These are phyloP conservation scores for Teunomyces cretensis DNA, from an alignment of 805 yeast species.

Conservation along the genomic window DNA sequence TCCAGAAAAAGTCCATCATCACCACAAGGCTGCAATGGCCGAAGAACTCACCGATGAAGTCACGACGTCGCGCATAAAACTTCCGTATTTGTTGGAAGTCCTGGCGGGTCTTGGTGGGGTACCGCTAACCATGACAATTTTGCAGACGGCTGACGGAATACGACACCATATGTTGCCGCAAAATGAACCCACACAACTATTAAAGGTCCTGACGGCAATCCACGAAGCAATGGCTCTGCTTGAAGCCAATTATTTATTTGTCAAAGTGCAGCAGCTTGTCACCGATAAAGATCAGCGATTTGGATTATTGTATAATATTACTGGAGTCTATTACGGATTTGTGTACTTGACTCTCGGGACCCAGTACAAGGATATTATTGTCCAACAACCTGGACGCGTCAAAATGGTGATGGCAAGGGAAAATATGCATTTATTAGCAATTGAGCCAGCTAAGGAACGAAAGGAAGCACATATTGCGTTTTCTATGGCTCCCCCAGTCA, in stretches of 20 bases:
- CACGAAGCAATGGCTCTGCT: constrained; percentile 9
- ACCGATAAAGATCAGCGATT: constrained; percentile 12
- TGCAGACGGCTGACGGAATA: constrained; percentile 10
- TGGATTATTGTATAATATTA: constrained; percentile 14
- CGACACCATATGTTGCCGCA: constrained; percentile 3
- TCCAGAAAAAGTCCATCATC: not conserved
- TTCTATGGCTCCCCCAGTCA: constrained; percentile 18
- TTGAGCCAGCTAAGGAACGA: not conserved
- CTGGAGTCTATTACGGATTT: constrained; percentile 12
- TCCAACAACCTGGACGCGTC: not conserved
- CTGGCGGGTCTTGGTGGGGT: not conserved
- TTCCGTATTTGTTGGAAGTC: not conserved
- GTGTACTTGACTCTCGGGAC: constrained; percentile 9
- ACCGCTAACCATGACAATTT: constrained; percentile 12
- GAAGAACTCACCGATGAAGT: not conserved
- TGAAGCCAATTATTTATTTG: constrained; percentile 12
- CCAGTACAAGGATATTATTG: constrained; percentile 7
- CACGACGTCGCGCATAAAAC: not conserved
- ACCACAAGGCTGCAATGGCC: not conserved
- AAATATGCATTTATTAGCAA: not conserved
- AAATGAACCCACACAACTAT: constrained; percentile 5
- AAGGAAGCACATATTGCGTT: constrained; percentile 2
- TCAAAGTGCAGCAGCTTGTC: constrained; percentile 12
- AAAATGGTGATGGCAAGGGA: not conserved
- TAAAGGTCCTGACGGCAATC: constrained; percentile 7